Base-by-base conservation (phyloP, 176 grass and related monocot species). In the Zea luxurians region DNA sequence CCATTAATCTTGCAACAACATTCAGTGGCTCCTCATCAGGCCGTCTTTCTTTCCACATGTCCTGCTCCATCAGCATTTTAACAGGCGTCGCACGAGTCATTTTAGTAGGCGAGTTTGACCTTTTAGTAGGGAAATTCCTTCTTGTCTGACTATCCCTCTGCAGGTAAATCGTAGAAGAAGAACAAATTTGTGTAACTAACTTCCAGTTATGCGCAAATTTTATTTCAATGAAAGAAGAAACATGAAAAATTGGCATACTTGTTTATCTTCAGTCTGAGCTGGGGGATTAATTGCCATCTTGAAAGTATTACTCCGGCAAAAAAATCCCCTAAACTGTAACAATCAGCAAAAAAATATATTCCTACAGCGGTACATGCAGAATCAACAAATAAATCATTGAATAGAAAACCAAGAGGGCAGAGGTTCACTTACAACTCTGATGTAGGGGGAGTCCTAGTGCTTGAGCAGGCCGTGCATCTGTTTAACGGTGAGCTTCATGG, bases 1-100 rank as follows among this genome's bases (percentile, higher is more conserved):
- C 96, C 96, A 99, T 99, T 75, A 99, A 70, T 86, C 78, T 89
- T 36, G 96, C 96, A 46, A 99, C 81, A 61, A 91, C 92, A 89
- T 87, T 95, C 61, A 87, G 72, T 6, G 92, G 82, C 65, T 91
- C 87, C 10, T 89, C 86, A 13, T 90, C 87, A 13, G 78, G 79
- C 16, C 59, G 15, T 53, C 79, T 84, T 85, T 92, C 85, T 87
- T 78, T 88, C 90, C 85, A 89, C 92, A 99, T 99, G 75, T 95
- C 96, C 83, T 89, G 83, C 79, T 90, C 90, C 63, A 99, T 92
- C 43, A 93, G 89, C 89, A 87, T 87, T 80, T 91, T 99, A 65
- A 93, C 85, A n/a, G 92, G 88, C 0, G 86, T 76, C 71, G 79
- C 83, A 47, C 85, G 67, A 20, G 84, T 76, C 76, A 81, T 92